Percentiles rank a stretch among this genome's conserved stretches.
Conservation (phyloP, 345 rosid genomes). For the Gossypium arboreum region DNA sequence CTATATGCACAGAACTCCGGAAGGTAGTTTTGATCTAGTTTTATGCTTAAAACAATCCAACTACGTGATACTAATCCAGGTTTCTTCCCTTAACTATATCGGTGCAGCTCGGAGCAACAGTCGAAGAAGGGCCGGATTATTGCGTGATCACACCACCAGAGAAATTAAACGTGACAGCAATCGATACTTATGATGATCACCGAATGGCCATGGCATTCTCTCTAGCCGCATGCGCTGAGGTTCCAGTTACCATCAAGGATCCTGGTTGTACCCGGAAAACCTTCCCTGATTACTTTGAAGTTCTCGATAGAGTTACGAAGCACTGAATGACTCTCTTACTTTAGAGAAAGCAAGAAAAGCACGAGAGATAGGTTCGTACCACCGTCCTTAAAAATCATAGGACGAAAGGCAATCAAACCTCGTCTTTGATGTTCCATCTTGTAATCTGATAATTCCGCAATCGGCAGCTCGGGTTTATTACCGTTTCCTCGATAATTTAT, state of each 20-base stretch:
- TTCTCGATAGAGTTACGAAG: constrained; percentile 60
- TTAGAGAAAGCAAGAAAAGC: not conserved
- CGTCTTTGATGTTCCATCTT: not conserved
- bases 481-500: not conserved
- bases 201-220: constrained; percentile 99
- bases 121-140: constrained; percentile 95
- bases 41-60: not conserved
- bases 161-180: constrained; percentile 61
- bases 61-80: not conserved
- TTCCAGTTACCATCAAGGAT: constrained; percentile 87
- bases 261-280: constrained; percentile 93
- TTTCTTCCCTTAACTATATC: not conserved
- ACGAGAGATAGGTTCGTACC: not conserved
- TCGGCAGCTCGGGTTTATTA: not conserved
- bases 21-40: constrained; percentile 44
- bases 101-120: constrained; percentile 89
- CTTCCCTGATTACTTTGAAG: constrained; percentile 93
- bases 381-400: not conserved
- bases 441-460: not conserved
- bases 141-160: constrained; percentile 93
- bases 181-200: constrained; percentile 95
- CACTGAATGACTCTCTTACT: not conserved
- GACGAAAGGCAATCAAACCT: not conserved
- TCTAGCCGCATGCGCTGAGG: constrained; percentile 90
- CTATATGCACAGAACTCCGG: constrained; percentile 88